Conservation (phyloP, 2,329 filamentous ascomycete species). For the Sporothrix inflata region DNA sequence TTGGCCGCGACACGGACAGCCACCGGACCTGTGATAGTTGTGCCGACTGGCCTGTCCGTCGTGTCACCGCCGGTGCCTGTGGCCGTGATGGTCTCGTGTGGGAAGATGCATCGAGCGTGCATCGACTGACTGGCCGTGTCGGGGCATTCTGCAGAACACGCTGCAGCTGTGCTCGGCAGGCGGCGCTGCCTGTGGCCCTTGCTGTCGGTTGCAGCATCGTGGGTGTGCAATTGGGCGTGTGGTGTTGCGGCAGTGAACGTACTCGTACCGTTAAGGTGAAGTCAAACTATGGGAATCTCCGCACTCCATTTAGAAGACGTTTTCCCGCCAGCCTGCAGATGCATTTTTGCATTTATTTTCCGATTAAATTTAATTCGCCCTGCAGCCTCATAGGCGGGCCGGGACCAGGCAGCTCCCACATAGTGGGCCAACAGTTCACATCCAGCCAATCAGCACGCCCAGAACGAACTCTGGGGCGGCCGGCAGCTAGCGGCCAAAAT, state of each 20-base stretch:
- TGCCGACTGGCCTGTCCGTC: neutral
- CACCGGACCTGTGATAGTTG: neutral
- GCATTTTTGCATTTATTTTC: constrained; percentile 22
- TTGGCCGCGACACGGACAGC: neutral
- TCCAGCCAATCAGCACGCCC: neutral
- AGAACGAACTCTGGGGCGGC: neutral
- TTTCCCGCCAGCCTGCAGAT: neutral
- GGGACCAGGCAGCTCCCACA: neutral
- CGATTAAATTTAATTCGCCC: constrained; percentile 16
- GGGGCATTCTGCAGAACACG: neutral
- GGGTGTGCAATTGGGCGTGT: neutral
- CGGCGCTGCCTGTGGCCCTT: constrained; percentile 26
- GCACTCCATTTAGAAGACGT: neutral
- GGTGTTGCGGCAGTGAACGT: neutral
- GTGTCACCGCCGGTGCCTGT: neutral
- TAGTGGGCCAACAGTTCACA: neutral
- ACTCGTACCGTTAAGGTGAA: no score
- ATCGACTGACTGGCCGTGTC: neutral
- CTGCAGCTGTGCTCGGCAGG: constrained; percentile 22
- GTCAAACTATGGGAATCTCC: neutral
- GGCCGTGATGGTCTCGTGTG: neutral
- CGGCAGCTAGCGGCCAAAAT: constrained; percentile 14
- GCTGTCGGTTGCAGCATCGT: constrained; percentile 30
- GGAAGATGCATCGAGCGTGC: neutral
- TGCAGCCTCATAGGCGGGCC: constrained; percentile 8